Evolutionary conservation across 129 eudicot genomes (phyloP).

Genomic region (Flaveria trinervia): DNA sequence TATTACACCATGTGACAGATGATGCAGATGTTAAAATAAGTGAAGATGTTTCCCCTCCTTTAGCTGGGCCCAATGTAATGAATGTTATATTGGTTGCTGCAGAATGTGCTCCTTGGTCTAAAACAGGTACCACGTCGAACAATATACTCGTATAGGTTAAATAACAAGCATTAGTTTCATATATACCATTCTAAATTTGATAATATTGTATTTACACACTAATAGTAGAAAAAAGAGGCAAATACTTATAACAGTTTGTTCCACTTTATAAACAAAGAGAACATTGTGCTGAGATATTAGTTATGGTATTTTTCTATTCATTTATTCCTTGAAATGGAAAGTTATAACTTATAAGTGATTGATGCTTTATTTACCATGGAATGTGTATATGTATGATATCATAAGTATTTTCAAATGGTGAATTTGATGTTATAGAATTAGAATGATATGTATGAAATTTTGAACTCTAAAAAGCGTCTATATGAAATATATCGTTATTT

Average conservation of each 20-base stretch:
- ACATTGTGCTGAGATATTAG: not conserved
- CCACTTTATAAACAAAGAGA: not conserved
- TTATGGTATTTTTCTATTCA: not conserved
- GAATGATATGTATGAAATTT: not conserved
- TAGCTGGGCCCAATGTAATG: slow-evolving; percentile 88
- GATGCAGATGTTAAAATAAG: slow-evolving; percentile 32
- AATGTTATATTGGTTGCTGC: slow-evolving; percentile 87
- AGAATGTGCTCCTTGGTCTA: slow-evolving; percentile 94
- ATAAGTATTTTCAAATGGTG: not conserved
- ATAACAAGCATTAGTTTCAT: not conserved
- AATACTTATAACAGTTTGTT: not conserved
- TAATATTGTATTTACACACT: not conserved
- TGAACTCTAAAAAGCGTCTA: not conserved
- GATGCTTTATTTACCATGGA: not conserved
- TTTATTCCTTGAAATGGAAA: not conserved
- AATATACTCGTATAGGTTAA: not conserved
- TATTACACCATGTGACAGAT: slow-evolving; percentile 18
- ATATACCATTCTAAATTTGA: not conserved
- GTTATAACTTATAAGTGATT: not conserved
- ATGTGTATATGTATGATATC: not conserved
- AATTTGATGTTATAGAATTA: not conserved
- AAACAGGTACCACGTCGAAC: slow-evolving; percentile 63
- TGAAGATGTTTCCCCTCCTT: slow-evolving; percentile 69
- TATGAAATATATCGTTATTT: too few species aligned
- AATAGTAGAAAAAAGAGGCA: not conserved